Percentiles rank a stretch among this genome's conserved stretches.
Evolutionary conservation across 495 filamentous ascomycete species (phyloP).

Genomic region (Xylaria cubensis): DNA sequence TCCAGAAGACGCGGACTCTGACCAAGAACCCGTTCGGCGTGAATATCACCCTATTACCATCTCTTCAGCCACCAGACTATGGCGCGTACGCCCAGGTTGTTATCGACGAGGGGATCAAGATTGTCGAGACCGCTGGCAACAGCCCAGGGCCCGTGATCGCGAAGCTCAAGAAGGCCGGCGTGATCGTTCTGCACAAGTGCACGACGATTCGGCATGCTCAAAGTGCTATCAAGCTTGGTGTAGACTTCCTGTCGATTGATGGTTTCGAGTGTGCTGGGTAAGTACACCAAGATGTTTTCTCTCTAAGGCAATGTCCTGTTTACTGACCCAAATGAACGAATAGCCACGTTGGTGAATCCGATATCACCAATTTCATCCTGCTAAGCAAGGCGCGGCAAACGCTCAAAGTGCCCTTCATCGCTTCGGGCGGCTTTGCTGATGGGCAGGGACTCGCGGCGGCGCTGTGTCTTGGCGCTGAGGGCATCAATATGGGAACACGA

Average conservation of each 20-base stretch:
- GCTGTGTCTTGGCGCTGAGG: conserved; percentile 87
- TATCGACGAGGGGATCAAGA: conserved; percentile 90
- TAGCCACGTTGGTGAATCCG: conserved; percentile 82
- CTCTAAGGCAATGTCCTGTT: background rate
- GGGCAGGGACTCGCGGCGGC: conserved; percentile 93
- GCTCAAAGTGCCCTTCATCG: conserved; percentile 89
- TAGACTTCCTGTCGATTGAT: conserved; percentile 95
- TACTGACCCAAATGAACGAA: conserved; percentile 28
- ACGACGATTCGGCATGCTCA: conserved; percentile 95
- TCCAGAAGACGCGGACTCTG: conserved; percentile 82
- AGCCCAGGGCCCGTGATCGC: conserved; percentile 89
- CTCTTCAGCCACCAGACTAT: conserved; percentile 90
- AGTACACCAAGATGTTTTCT: conserved; percentile 28
- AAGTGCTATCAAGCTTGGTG: conserved; percentile 90
- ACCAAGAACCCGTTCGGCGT: conserved; percentile 92
- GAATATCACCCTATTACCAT: conserved; percentile 93
- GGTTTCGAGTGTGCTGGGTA: conserved; percentile 98
- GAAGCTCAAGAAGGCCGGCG: conserved; percentile 80
- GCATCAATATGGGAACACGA: conserved; percentile 94
- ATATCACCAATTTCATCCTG: conserved; percentile 98
- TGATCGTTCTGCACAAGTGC: conserved; percentile 93
- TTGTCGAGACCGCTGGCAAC: conserved; percentile 98
- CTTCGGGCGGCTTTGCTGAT: conserved; percentile 93
- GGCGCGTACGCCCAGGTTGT: conserved; percentile 88
- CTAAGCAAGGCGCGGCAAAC: conserved; percentile 84